Base-by-base conservation (phyloP, 768 basidiomycete genomes). In the button mushroom (Agaricus bisporus) region DNA sequence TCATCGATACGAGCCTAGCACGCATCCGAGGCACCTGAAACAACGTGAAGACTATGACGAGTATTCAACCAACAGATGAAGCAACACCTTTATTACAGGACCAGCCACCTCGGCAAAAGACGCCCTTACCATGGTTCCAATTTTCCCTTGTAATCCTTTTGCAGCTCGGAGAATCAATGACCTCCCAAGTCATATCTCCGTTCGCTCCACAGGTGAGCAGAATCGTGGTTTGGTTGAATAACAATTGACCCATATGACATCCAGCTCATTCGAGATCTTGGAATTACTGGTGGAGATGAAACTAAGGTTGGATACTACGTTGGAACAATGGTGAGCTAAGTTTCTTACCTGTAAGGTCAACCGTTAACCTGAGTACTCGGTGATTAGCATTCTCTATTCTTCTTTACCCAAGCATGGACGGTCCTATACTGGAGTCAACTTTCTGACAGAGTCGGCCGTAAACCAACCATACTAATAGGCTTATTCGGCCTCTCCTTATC, bases 151-250 rank as follows among this genome's bases (percentile, higher is more conserved):
- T 90, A 3, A 64, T 91, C 49, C 74, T 88, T 59, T 74, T 91
- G 18, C 87, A 89, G 65, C 79, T 90, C 38, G 75, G 86, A 32
- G 89, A 91, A 63, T 88, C 88, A 1, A 69, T 91, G 59, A 87
- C 88, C 1, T 79, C 79, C 4, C 79, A 88, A 56, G 84, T 91
- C 51, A 88, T 91, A 57, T 80, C 80, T 45, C 89, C 88, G 0
- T 90, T 89, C 61, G 78, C 82, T 20, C 86, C 85, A 2, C 80
- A 89, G 72, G 86, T 85, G 52, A 38, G 75, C 32, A 60, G 32
- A 41, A 22, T 9, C 42, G 41, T 32, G 28, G 43, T 41, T 42
- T 41, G 28, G 25, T 18, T 11, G 28, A 36, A 5, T 35, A 43
- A 32, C 22, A 26, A 50, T 15, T 17, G 37, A 5, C 17, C 12